Conservation (phyloP, 306 rosid species). For the Senna siamea region DNA sequence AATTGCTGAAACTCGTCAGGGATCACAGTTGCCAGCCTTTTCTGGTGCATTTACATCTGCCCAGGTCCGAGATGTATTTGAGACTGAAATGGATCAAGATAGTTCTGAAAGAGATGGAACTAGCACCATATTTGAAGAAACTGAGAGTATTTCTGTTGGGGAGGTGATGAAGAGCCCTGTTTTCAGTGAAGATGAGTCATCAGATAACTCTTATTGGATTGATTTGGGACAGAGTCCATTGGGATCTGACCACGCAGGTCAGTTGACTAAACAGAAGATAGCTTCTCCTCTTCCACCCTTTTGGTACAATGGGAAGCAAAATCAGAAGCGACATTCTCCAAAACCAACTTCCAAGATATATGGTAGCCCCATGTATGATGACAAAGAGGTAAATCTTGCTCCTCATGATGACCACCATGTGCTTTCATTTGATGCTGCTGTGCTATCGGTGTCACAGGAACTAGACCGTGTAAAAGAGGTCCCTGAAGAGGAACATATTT, state of each 20-base stretch:
- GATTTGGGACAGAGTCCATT: slow-evolving; percentile 97
- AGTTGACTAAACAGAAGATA: slow-evolving; percentile 59
- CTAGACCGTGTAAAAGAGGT: slow-evolving; percentile 76
- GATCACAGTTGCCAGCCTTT: slow-evolving; percentile 85
- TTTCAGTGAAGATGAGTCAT: slow-evolving; percentile 94
- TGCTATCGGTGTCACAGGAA: slow-evolving; percentile 81
- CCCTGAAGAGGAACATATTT: slow-evolving; percentile 62
- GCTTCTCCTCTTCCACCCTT: slow-evolving; percentile 86
- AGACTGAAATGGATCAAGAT: slow-evolving; percentile 91
- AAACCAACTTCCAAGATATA: slow-evolving; percentile 71
- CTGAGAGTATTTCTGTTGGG: slow-evolving; percentile 86
- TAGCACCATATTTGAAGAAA: slow-evolving; percentile 94
- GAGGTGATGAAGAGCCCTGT: slow-evolving; percentile 98
- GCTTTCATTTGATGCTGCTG: slow-evolving; percentile 91
- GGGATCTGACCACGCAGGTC: slow-evolving; percentile 73
- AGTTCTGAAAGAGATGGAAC: slow-evolving; percentile 91
- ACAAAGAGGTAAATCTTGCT: slow-evolving; percentile 53
- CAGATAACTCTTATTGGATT: slow-evolving; percentile 90
- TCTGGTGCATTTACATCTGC: slow-evolving; percentile 91
- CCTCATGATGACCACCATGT: slow-evolving; percentile 60
- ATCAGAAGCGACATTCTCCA: slow-evolving; percentile 67
- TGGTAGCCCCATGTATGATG: slow-evolving; percentile 85
- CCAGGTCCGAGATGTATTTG: slow-evolving; percentile 94
- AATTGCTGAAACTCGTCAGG: slow-evolving; percentile 65
- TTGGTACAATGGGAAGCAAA: slow-evolving; percentile 74